Base-by-base conservation (phyloP, 768 basidiomycete genomes). In the Auricularia sp. region DNA sequence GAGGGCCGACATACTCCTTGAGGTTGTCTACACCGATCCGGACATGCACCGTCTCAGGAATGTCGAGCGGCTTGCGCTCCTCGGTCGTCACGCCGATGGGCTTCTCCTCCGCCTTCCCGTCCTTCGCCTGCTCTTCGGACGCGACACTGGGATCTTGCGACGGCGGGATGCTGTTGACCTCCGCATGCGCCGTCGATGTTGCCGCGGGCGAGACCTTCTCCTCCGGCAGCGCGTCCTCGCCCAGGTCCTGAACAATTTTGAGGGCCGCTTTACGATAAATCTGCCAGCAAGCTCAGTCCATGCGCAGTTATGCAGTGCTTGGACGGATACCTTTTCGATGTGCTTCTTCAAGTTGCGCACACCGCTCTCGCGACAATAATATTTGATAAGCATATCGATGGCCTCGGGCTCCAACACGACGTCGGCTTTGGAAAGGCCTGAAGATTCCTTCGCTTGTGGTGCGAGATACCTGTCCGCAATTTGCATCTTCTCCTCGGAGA, bases 271-370 rank as follows among this genome's bases (percentile, higher is more conserved):
- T 99, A 67, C 97, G 86, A 76, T 95, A 98, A 65, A 99, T 94
- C 94, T 98, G 67, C 67, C 39, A 42, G 7, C 7, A 42, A 14
- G 7, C 8, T 42, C 8, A 42, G 39, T 14, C 33, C 39, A 63
- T 7, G 21, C 58, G 44, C n/a, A 13, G 33, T 33, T 59, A 4
- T 34, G 63, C 4, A 14, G 51, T 18, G 21, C 39, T 16, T 16
- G 11, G 16, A 33, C 6, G 3, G 18, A 35, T 66, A 93, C 94
- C 86, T 98, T 98, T 72, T 99, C 96, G 64, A 99, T 96, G 71
- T 95, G 91, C 77, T 99, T 98, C 86, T 98, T 98, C 73, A 99
- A 72, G 72, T 94, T 94, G 61, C 97, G 81, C 36, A 99, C 97
- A 54, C 97, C 97, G 70, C 93, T 96, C 78, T 99, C 97, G 29